Evolutionary conservation across 2,329 filamentous ascomycete genomes (phyloP).

Genomic region (Aotearoamyces nothofagi): DNA sequence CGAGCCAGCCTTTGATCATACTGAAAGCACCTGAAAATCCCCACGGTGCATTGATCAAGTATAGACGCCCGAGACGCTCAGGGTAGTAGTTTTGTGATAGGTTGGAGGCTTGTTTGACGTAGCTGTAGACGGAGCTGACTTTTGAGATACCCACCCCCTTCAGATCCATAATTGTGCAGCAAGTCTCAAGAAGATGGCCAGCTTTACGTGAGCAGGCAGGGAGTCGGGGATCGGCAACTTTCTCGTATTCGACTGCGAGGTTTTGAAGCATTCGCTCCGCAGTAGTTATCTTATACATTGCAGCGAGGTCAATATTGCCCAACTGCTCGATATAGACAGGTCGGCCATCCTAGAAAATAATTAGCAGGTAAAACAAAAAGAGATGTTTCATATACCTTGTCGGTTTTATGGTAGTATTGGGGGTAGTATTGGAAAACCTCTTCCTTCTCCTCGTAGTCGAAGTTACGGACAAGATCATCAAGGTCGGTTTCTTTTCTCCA

Average conservation of each 20-base stretch:
- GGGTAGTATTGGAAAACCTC: constrained; percentile 85
- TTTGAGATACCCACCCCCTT: constrained; percentile 82
- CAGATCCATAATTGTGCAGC: constrained; percentile 96
- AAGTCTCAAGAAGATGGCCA: constrained; percentile 84
- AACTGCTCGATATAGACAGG: constrained; percentile 96
- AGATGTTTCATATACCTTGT: constrained; percentile 45
- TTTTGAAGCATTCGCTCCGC: constrained; percentile 91
- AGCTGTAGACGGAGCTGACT: constrained; percentile 72
- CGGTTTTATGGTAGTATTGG: constrained; percentile 97
- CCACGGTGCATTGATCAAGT: constrained; percentile 97
- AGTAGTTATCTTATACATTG: constrained; percentile 87
- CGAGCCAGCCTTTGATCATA: constrained; percentile 84
- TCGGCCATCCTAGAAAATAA: constrained; percentile 59
- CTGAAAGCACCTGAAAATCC: constrained; percentile 78
- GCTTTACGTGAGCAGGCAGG: constrained; percentile 91
- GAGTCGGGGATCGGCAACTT: constrained; percentile 79
- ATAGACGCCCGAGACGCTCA: constrained; percentile 88
- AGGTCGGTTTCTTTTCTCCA: constrained; percentile 83
- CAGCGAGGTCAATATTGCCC: constrained; percentile 78
- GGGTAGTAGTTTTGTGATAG: constrained; percentile 99
- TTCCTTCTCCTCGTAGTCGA: constrained; percentile 76
- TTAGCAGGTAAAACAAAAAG: too few species aligned
- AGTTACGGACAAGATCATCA: constrained; percentile 64
- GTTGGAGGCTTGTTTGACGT: constrained; percentile 69
- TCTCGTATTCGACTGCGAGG: constrained; percentile 96